Conservation (phyloP, 2,329 filamentous ascomycete species). For the Orbilia ellipsospora region DNA sequence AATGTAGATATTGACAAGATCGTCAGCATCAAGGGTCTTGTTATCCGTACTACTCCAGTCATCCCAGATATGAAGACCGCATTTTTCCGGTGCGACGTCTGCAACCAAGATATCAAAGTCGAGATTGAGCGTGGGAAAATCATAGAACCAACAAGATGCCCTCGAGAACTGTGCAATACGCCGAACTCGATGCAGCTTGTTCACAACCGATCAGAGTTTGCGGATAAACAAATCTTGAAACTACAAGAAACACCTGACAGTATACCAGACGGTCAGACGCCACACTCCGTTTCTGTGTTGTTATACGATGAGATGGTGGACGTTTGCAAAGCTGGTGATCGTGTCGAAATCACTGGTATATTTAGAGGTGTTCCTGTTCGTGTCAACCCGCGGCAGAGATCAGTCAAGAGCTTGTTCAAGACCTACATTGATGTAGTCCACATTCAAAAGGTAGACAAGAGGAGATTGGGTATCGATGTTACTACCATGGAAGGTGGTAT, state of each 20-base stretch:
- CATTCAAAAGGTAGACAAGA: constrained; percentile 95
- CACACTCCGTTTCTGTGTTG: constrained; percentile 94
- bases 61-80: constrained; percentile 97
- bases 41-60: constrained; percentile 93
- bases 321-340: constrained; percentile 96
- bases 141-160: constrained; percentile 86
- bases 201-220: constrained; percentile 93
- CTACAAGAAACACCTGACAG: constrained; percentile 96
- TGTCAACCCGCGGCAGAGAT: constrained; percentile 90
- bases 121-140: constrained; percentile 96
- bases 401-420: constrained; percentile 96
- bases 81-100: constrained; percentile 95
- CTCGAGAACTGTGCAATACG: constrained; percentile 80
- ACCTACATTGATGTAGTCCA: constrained; percentile 96
- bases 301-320: constrained; percentile 97
- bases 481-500: constrained; percentile 88
- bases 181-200: constrained; percentile 98
- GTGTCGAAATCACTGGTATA: constrained; percentile 94
- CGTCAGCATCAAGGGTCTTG: constrained; percentile 91
- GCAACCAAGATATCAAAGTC: constrained; percentile 89
- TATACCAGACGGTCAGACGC: constrained; percentile 94
- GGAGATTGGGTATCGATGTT: constrained; percentile 88
- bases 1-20: constrained; percentile 88
- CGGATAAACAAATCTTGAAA: constrained; percentile 99
- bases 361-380: constrained; percentile 95